phyloP scores from a whole-genome alignment of 805 yeast genomes.

The Candida verbasci region DNA sequence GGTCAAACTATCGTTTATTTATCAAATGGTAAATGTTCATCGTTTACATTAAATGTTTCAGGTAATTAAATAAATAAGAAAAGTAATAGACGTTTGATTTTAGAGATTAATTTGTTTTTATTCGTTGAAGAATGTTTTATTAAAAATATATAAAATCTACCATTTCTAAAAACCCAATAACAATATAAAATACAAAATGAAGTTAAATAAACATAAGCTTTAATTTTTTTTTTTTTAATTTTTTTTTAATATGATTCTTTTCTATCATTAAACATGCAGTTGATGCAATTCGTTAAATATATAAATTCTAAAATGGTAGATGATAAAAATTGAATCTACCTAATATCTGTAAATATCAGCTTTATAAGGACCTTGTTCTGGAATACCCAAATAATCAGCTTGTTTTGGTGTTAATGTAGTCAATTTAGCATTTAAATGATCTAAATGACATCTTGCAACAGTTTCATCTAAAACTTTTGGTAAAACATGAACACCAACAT shows the following conservation, averaged over 20 bases:
- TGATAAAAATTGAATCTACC: constrained; percentile 3
- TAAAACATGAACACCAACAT: constrained; percentile 87
- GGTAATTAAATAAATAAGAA: neutral
- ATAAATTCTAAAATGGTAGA: constrained; percentile 7
- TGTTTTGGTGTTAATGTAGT: constrained; percentile 72
- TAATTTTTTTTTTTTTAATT: constrained; percentile 3
- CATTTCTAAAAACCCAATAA: constrained; percentile 13
- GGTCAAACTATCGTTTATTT: constrained; percentile 48
- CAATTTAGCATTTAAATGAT: constrained; percentile 87
- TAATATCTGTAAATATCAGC: constrained; percentile 97
- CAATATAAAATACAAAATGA: constrained; percentile 6
- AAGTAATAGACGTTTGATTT: no score
- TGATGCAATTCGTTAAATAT: constrained; percentile 32
- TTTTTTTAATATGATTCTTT: neutral
- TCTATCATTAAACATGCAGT: constrained; percentile 34
- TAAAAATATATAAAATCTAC: constrained; percentile 22
- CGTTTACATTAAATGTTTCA: constrained; percentile 4
- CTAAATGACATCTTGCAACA: constrained; percentile 95
- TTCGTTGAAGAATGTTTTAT: constrained; percentile 41
- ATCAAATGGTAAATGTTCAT: constrained; percentile 22
- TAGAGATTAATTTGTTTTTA: constrained; percentile 1
- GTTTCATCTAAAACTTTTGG: constrained; percentile 99
- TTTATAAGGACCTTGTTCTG: constrained; percentile 95
- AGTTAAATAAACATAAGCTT: constrained; percentile 4
- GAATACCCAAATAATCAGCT: constrained; percentile 91